Percentiles rank a stretch among this genome's conserved stretches.
Evolutionary conservation across 768 basidiomycete species (phyloP).

Genomic region (Polyporus arcularius): DNA sequence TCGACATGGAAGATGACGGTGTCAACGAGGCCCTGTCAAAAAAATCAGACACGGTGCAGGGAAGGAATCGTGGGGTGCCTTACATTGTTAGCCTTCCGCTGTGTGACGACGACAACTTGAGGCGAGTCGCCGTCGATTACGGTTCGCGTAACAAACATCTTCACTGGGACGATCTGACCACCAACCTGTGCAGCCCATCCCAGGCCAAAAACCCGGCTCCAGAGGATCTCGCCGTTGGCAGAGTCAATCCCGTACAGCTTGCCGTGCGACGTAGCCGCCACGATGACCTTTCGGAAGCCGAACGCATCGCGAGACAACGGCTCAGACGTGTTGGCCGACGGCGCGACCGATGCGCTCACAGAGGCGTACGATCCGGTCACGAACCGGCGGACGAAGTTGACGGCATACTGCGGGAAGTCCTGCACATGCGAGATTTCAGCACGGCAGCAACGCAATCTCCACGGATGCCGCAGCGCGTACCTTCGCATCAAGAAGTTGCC

Average conservation of each 20-base stretch:
- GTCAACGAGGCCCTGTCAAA: constrained; percentile 55
- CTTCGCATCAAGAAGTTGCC: constrained; percentile 64
- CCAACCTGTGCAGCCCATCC: constrained; percentile 65
- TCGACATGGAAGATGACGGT: constrained; percentile 79
- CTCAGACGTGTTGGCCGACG: constrained; percentile 36
- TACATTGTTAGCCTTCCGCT: constrained; percentile 65
- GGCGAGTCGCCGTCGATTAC: constrained; percentile 50
- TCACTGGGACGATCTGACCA: constrained; percentile 56
- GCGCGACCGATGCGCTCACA: constrained; percentile 38
- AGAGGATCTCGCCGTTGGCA: constrained; percentile 72
- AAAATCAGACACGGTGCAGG: background rate
- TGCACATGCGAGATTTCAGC: constrained; percentile 27
- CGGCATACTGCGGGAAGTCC: constrained; percentile 71
- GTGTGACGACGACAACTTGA: constrained; percentile 62
- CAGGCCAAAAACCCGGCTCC: constrained; percentile 77
- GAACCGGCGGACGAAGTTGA: constrained; percentile 71
- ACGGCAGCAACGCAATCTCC: background rate
- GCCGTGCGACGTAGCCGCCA: constrained; percentile 68
- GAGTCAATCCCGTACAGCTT: constrained; percentile 86
- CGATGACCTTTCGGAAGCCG: constrained; percentile 83
- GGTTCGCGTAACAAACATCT: constrained; percentile 55
- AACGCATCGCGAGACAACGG: constrained; percentile 70
- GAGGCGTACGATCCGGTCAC: constrained; percentile 66
- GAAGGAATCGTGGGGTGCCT: constrained; percentile 22
- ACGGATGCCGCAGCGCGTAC: constrained; percentile 36